These are phyloP conservation scores for Auriscalpium vulgare DNA, from an alignment of 768 basidiomycete species.

Conservation along the genomic window DNA sequence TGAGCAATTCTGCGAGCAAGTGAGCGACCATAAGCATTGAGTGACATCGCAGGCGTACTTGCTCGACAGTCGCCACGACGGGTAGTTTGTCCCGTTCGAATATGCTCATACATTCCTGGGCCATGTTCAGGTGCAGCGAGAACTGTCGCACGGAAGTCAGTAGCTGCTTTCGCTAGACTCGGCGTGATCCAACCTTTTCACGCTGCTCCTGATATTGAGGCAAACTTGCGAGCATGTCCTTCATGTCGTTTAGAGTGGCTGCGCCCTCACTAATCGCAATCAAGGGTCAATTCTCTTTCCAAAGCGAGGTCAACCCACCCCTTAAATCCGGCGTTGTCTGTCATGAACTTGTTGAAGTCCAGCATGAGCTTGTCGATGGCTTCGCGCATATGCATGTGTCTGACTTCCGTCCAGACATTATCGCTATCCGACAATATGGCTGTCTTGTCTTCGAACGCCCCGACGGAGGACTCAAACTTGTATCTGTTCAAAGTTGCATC, in stretches of 20 bases:
- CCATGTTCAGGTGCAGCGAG: conserved; percentile 94
- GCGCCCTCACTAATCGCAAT: conserved; percentile 53
- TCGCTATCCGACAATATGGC: conserved; percentile 84
- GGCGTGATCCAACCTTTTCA: conserved; percentile 58
- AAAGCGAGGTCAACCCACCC: conserved; percentile 41
- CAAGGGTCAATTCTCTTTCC: neutral
- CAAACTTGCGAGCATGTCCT: conserved; percentile 93
- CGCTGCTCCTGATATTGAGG: conserved; percentile 94
- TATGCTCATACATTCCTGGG: conserved; percentile 91
- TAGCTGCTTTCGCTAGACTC: neutral
- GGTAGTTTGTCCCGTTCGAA: conserved; percentile 87
- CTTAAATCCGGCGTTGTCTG: conserved; percentile 91
- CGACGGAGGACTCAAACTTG: conserved; percentile 85
- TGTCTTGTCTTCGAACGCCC: conserved; percentile 81
- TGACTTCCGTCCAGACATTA: conserved; percentile 83
- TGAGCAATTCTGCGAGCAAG: conserved; percentile 65
- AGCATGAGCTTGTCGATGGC: conserved; percentile 95
- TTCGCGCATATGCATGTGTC: conserved; percentile 98
- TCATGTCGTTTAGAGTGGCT: conserved; percentile 93
- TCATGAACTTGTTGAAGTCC: conserved; percentile 91
- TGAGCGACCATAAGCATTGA: too few relatives aligned
- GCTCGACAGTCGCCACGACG: conserved; percentile 81
- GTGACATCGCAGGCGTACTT: conserved; percentile 36
- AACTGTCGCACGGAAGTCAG: conserved; percentile 43
- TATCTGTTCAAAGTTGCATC: conserved; percentile 45